These are phyloP conservation scores for Ceratocystis destructans DNA, from an alignment of 2,329 filamentous ascomycete genomes.

Conservation along the genomic window DNA sequence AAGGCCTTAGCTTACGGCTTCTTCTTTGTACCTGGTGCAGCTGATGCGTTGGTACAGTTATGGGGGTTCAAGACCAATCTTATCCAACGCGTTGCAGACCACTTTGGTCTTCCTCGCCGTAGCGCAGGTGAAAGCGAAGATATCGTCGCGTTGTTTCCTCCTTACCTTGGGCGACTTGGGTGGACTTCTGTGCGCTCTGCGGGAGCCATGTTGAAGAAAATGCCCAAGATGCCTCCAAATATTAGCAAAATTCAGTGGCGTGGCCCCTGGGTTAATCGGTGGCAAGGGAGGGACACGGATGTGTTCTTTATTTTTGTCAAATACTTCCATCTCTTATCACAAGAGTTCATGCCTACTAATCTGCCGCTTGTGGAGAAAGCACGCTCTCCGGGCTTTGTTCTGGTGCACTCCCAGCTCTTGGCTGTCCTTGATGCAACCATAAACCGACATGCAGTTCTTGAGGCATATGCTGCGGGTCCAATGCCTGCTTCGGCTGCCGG, in stretches of 20 bases:
- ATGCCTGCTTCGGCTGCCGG: constrained; percentile 39
- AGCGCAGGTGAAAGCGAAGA: constrained; percentile 46
- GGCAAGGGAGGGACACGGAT: constrained; percentile 78
- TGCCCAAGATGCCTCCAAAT: constrained; percentile 50
- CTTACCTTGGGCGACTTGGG: constrained; percentile 42
- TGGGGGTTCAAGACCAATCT: constrained; percentile 60
- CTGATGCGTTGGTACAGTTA: constrained; percentile 67
- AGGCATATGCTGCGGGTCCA: constrained; percentile 31
- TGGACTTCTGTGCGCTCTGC: constrained; percentile 40
- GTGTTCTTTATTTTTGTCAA: constrained; percentile 87
- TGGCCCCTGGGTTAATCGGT: constrained; percentile 70
- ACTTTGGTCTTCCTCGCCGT: constrained; percentile 49
- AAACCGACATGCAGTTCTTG: constrained; percentile 52
- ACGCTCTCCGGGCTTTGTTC: constrained; percentile 60
- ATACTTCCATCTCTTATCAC: constrained; percentile 65
- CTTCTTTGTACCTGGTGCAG: constrained; percentile 78
- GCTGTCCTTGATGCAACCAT: constrained; percentile 70
- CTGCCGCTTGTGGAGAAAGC: constrained; percentile 42
- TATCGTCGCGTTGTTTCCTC: constrained; percentile 57
- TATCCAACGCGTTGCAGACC: constrained; percentile 57
- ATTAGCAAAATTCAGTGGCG: constrained; percentile 69
- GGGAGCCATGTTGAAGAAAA: constrained; percentile 47
- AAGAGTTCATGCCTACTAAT: constrained; percentile 52
- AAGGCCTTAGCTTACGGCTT: constrained; percentile 88
- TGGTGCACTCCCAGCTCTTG: constrained; percentile 71